Evolutionary conservation across 768 basidiomycete species (phyloP).

Genomic region (Hemileccinum impolitum): DNA sequence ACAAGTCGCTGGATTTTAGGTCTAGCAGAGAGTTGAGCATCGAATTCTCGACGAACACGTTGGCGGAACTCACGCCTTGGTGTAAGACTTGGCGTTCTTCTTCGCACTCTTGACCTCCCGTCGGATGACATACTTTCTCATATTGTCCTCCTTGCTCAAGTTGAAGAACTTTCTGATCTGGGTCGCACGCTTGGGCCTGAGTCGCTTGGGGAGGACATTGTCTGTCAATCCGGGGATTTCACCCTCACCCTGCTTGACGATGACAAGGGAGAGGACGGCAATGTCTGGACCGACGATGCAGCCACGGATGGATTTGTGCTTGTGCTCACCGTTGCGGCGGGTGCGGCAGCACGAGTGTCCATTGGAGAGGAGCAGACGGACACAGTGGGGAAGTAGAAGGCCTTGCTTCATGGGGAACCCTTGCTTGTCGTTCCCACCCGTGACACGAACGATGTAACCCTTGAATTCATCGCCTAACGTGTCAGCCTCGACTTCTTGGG

Average conservation of each 20-base stretch:
- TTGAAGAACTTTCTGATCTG: conserved; percentile 97
- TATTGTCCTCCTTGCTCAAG: too few species aligned
- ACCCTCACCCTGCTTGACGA: conserved; percentile 92
- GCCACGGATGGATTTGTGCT: conserved; percentile 97
- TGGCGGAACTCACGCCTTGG: conserved; percentile 77
- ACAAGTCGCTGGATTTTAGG: too few species aligned
- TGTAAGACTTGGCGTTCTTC: conserved; percentile 86
- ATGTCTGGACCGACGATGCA: conserved; percentile 98
- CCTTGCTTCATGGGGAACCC: conserved; percentile 99
- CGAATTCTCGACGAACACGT: too few species aligned
- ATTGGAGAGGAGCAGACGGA: conserved; percentile 87
- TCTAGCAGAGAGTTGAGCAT: too few species aligned
- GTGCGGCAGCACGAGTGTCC: conserved; percentile 98
- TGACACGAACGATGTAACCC: conserved; percentile 95
- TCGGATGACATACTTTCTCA: too few species aligned
- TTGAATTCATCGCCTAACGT: conserved; percentile 93
- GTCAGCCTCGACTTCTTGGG: conserved; percentile 92
- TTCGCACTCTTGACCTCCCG: too few species aligned
- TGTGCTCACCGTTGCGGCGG: conserved; percentile 92
- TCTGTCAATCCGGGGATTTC: conserved; percentile 94
- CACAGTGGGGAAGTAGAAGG: conserved; percentile 92
- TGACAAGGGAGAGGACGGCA: conserved; percentile 87
- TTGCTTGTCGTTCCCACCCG: conserved; percentile 97
- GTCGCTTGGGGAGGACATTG: conserved; percentile 86
- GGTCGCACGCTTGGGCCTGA: conserved; percentile 95